Percentiles rank a stretch among this genome's conserved stretches.
These are phyloP conservation scores for Phytophthora fragariaefolia DNA, from an alignment of 352 stramenopile species.

Conservation along the genomic window DNA sequence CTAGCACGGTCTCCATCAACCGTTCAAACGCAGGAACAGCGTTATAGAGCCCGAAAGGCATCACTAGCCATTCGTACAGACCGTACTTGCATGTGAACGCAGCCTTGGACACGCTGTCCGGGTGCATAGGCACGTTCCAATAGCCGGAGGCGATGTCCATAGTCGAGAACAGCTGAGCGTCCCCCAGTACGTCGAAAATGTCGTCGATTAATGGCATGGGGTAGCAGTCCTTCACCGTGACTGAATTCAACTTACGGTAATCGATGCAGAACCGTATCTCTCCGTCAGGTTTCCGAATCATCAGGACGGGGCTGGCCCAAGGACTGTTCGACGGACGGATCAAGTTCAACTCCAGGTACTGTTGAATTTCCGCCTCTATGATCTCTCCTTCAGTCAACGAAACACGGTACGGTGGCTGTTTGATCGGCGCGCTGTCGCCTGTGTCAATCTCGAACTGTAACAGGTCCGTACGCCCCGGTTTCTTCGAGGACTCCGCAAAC, in stretches of 20 bases:
- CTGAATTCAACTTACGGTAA: conserved; percentile 11
- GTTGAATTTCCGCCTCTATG: conserved; percentile 12
- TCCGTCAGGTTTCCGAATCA: conserved; percentile 3
- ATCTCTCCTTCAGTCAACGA: conserved; percentile 13
- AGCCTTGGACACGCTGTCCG: not conserved
- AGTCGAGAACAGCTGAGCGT: conserved; percentile 10
- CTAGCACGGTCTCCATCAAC: conserved; percentile 14
- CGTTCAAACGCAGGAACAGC: conserved; percentile 3
- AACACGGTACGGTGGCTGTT: conserved; percentile 14
- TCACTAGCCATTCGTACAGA: not conserved
- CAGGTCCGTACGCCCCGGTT: conserved; percentile 6
- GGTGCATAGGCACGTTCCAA: conserved; percentile 6
- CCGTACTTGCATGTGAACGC: conserved; percentile 14
- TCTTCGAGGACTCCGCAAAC: conserved; percentile 2
- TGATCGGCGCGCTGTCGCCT: conserved; percentile 3
- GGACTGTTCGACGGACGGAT: conserved; percentile 9
- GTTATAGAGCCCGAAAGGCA: conserved; percentile 9
- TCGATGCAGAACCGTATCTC: conserved; percentile 25
- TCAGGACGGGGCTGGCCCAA: conserved; percentile 11
- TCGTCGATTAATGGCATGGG: conserved; percentile 21
- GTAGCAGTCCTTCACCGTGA: conserved; percentile 20
- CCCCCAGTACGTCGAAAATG: conserved; percentile 11
- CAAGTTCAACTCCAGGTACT: conserved; percentile 6
- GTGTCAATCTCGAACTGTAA: conserved; percentile 21
- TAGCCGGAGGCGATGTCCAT: conserved; percentile 9